Evolutionary conservation across 2,329 filamentous ascomycete species (phyloP).

Genomic region (Ophiostoma himal-ulmi): DNA sequence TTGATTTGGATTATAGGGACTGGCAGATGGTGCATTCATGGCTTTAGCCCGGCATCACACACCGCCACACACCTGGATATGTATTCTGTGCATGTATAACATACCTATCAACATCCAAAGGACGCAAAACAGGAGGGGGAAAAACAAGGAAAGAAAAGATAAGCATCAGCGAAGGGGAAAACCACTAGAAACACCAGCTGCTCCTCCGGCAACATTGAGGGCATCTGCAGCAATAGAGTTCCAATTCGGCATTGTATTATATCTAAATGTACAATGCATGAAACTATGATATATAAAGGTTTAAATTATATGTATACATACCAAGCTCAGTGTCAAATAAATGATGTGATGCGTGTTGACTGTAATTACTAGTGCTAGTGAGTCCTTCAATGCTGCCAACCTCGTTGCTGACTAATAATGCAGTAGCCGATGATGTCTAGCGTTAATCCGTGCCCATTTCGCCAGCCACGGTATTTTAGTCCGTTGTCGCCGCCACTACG

Average conservation of each 20-base stretch:
- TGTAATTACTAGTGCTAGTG: too few relatives aligned
- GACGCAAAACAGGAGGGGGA: not conserved
- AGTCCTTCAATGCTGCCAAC: too few relatives aligned
- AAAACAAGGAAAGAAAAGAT: not conserved
- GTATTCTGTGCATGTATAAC: not conserved
- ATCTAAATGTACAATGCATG: not conserved
- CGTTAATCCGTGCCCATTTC: not conserved
- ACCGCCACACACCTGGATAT: not conserved
- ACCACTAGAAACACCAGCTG: not conserved
- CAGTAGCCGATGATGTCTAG: not conserved
- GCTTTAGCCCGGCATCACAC: not conserved
- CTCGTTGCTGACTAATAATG: not conserved
- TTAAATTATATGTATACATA: not conserved
- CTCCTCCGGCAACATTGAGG: not conserved
- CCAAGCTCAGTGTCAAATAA: not conserved
- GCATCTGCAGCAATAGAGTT: not conserved
- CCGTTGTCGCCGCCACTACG: conserved; percentile 18
- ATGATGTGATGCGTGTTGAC: not conserved
- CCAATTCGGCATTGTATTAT: not conserved
- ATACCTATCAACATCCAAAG: not conserved
- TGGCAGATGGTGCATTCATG: not conserved
- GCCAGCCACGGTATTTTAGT: conserved; percentile 18
- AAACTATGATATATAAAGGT: not conserved
- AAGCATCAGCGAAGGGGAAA: not conserved
- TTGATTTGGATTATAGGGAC: not conserved